Base-by-base conservation (phyloP, 129 eudicot genomes). In the Lactuca sativa region DNA sequence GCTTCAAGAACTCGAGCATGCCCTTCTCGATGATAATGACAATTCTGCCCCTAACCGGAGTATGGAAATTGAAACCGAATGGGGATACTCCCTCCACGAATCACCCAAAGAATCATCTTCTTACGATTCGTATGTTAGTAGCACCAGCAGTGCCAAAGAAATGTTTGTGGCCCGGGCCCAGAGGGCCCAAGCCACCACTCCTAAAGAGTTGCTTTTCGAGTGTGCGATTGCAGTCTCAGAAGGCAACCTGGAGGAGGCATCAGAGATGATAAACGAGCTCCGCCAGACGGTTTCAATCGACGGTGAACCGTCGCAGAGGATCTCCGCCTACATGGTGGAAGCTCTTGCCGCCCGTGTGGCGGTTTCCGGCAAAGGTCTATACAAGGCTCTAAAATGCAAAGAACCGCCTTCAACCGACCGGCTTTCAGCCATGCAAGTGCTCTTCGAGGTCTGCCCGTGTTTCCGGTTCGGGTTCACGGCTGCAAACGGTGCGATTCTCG, bases 401-500 rank as follows among this genome's bases (percentile, higher is more conserved):
- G 86, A 81, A 32, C 92, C 96, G 34, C 97, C 99, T 18, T 79
- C 95, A 4, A 64, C 75, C 1, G 95, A 89, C 4, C 85, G 95
- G 31, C 92, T 93, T 44, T 91, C 99, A 0, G 92, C 99, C 6
- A 93, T 93, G 99, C 99, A 93, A 43, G 90, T 93, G 44, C 87
- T 93, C 63, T 93, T 93, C 25, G 99, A 90, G 81, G 97, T 83
- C 0, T 93, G 99, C 62, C 99, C 99, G 9, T 90, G 97, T 79
- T 93, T 93, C 66, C 66, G 96, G 69, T 93, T 90, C 51, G 99
- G 99, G 16, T 93, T 93, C 78, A 87, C 78, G 90, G 85, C 99
- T 2, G 99, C 99, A 52, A 93, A 93, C 58, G 95, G 92, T 21
- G 93, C 95, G 6, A 93, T 93, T 69, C 40, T 93, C 1, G 99